Evolutionary conservation across 805 yeast species (phyloP).

Genomic region (Wickerhamomyces silvicola): DNA sequence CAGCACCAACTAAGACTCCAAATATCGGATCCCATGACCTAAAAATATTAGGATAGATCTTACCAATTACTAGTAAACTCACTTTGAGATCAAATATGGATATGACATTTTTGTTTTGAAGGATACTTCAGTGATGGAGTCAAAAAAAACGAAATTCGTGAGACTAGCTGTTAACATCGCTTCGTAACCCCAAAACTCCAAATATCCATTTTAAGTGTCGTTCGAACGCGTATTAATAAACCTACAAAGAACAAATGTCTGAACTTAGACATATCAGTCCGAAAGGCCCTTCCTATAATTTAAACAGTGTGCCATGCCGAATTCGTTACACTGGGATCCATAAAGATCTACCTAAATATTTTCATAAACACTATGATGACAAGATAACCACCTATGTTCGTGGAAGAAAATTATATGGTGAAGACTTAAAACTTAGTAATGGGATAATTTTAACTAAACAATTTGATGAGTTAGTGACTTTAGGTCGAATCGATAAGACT

Average conservation of each 20-base stretch:
- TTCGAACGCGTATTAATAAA: background rate
- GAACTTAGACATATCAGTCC: slow-evolving; percentile 1
- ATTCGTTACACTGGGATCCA: slow-evolving; percentile 18
- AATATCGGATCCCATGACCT: slow-evolving; percentile 59
- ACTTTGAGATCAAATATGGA: slow-evolving; percentile 22
- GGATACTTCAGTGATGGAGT: background rate
- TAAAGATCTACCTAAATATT: slow-evolving; percentile 9
- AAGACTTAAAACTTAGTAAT: slow-evolving; percentile 5
- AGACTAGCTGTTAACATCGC: background rate
- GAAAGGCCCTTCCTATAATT: slow-evolving; percentile 1
- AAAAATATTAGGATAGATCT: slow-evolving; percentile 1
- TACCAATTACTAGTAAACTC: slow-evolving; percentile 1
- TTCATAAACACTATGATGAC: slow-evolving; percentile 8
- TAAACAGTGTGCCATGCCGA: slow-evolving; percentile 23
- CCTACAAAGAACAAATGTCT: background rate
- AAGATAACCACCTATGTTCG: slow-evolving; percentile 24
- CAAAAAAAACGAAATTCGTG: background rate
- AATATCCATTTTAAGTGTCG: background rate
- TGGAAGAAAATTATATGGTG: slow-evolving; percentile 30
- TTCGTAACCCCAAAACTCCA: background rate
- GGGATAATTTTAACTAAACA: slow-evolving; percentile 18
- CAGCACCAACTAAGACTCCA: slow-evolving; percentile 55
- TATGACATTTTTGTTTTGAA: slow-evolving; percentile 5
- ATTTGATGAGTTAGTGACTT: slow-evolving; percentile 13
- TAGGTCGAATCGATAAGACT: slow-evolving; percentile 11